Evolutionary conservation across 495 filamentous ascomycete genomes (phyloP).

Genomic region (Lasiosphaeris hirsuta): DNA sequence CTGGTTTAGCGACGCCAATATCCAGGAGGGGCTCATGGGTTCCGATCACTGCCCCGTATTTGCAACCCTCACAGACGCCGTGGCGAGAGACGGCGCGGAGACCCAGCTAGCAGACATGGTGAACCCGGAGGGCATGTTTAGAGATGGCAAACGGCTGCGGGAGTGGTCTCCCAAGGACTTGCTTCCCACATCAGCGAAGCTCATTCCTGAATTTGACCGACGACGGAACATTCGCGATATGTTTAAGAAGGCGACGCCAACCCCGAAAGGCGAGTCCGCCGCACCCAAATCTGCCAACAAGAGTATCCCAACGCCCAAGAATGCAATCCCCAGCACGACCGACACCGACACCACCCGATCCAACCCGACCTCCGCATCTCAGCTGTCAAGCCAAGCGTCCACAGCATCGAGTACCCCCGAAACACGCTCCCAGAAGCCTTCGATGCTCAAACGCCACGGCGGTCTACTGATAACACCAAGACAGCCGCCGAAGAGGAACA

Average conservation of each 20-base stretch:
- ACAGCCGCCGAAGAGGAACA: conserved; percentile 41
- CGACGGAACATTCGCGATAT: conserved; percentile 88
- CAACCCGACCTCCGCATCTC: too few species aligned
- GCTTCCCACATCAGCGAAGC: conserved; percentile 71
- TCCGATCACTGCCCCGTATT: conserved; percentile 96
- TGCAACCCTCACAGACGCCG: conserved; percentile 21
- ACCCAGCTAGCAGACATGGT: conserved; percentile 78
- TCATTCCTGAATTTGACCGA: conserved; percentile 83
- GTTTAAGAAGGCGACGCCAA: conserved; percentile 64
- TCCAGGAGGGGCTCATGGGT: conserved; percentile 91
- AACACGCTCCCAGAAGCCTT: conserved; percentile 22
- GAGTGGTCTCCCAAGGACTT: conserved; percentile 64
- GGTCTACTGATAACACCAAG: too few species aligned
- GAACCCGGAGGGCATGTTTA: conserved; percentile 75
- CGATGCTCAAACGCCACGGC: conserved; percentile 35
- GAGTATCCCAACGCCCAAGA: too few species aligned
- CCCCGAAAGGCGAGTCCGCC: too few species aligned
- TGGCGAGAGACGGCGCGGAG: conserved; percentile 31
- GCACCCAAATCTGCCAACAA: too few species aligned
- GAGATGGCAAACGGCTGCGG: conserved; percentile 61
- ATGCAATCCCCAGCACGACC: too few species aligned
- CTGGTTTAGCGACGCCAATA: conserved; percentile 87
- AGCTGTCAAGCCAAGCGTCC: neutral
- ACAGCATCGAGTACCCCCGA: conserved; percentile 9
- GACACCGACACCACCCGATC: neutral